Conservation (phyloP, 805 yeast species). For the Saturnispora diversa region DNA sequence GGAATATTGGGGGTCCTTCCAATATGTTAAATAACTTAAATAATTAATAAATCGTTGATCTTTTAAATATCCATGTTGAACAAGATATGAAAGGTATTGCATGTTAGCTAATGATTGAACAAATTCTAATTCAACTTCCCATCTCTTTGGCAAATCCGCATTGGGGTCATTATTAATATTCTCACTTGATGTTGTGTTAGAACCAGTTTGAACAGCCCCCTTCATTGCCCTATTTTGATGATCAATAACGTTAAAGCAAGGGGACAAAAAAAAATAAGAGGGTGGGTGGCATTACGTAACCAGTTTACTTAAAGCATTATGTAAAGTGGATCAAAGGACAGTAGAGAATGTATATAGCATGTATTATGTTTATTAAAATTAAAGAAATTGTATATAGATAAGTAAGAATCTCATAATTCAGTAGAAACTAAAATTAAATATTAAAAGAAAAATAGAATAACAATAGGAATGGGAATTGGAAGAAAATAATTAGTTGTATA, state of each 20-base stretch:
- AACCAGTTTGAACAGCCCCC: not conserved
- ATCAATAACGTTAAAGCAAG: too few species aligned
- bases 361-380: too few species aligned
- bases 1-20: conserved; percentile 68
- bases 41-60: conserved; percentile 68
- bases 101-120: conserved; percentile 88
- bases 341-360: too few species aligned
- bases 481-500: not conserved
- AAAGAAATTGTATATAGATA: too few species aligned
- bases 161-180: not conserved
- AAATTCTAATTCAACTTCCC: conserved; percentile 88
- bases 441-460: too few species aligned
- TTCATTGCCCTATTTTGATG: too few species aligned
- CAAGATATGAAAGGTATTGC: conserved; percentile 77
- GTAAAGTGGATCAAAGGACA: too few species aligned
- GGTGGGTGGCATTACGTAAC: too few species aligned
- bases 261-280: too few species aligned
- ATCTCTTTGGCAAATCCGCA: conserved; percentile 56
- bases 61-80: conserved; percentile 72
- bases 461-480: too few species aligned
- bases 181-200: not conserved
- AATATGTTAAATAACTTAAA: conserved; percentile 73
- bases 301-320: not conserved
- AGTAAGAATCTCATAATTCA: too few species aligned
- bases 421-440: too few species aligned